Conservation (phyloP, 2,329 filamentous ascomycete species). For the Penicillium sp. region DNA sequence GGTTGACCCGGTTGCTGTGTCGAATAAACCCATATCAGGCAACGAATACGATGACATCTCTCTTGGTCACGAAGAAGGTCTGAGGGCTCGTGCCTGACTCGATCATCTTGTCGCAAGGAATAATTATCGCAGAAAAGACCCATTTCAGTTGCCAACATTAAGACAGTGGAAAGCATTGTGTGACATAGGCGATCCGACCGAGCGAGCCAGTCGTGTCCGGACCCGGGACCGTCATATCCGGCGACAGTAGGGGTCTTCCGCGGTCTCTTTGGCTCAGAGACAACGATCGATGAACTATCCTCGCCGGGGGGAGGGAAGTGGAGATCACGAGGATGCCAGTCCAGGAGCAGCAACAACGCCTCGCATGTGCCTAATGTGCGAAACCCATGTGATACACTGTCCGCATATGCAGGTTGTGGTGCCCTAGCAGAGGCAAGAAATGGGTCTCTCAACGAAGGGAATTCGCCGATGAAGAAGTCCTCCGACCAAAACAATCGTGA, state of each 20-base stretch:
- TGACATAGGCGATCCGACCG: slow-evolving; percentile 15
- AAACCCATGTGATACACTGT: slow-evolving; percentile 62
- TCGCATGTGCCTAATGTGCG: slow-evolving; percentile 84
- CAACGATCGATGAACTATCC: slow-evolving; percentile 36
- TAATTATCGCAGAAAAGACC: slow-evolving; percentile 11
- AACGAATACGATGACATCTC: slow-evolving; percentile 9
- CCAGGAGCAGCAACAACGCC: slow-evolving; percentile 79
- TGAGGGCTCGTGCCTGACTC: background rate
- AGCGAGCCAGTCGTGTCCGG: slow-evolving; percentile 13
- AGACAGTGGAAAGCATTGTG: slow-evolving; percentile 15
- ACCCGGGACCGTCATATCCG: slow-evolving; percentile 3
- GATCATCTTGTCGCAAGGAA: background rate
- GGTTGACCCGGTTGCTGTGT: slow-evolving; percentile 12
- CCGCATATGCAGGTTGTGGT: background rate
- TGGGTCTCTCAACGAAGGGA: background rate
- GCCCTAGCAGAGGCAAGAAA: no score
- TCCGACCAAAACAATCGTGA: slow-evolving; percentile 88
- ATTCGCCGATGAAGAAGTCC: slow-evolving; percentile 45
- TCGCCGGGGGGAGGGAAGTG: slow-evolving; percentile 70
- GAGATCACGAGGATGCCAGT: slow-evolving; percentile 84
- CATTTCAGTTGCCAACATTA: slow-evolving; percentile 11
- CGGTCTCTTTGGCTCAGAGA: slow-evolving; percentile 9
- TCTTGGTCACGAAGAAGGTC: background rate
- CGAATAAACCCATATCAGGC: slow-evolving; percentile 15
- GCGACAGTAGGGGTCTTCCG: background rate